Conservation (phyloP, 164 flowering plant species). For the Berberis vulgaris region DNA sequence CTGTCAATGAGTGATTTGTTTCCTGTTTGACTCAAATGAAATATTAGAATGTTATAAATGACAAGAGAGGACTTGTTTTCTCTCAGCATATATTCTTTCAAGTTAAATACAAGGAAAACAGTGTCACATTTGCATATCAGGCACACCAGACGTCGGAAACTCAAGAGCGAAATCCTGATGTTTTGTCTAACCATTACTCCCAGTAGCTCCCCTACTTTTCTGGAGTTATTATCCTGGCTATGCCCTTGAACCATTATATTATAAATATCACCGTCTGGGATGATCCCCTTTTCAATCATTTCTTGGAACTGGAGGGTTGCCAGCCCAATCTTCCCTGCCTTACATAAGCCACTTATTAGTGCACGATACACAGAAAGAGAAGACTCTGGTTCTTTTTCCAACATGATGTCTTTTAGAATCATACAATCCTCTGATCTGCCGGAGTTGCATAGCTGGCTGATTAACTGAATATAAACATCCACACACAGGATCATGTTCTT, state of each 20-base stretch:
- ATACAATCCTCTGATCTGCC: constrained; percentile 26
- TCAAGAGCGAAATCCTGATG: constrained; percentile 35
- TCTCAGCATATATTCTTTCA: constrained; percentile 43
- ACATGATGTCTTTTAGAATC: constrained; percentile 31
- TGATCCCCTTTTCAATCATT: constrained; percentile 30
- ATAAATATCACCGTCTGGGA: constrained; percentile 28
- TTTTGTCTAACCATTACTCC: constrained; percentile 43
- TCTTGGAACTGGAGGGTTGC: constrained; percentile 30
- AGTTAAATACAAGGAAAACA: constrained; percentile 26
- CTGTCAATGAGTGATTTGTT: constrained; percentile 18
- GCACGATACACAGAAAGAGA: constrained; percentile 22
- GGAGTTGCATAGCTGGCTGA: constrained; percentile 39
- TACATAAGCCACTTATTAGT: constrained; percentile 39
- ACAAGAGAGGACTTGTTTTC: constrained; percentile 18
- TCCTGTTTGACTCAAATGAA: constrained; percentile 32
- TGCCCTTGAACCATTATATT: constrained; percentile 36
- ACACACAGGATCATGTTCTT: constrained; percentile 24
- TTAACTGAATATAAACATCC: constrained; percentile 29
- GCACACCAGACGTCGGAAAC: constrained; percentile 39
- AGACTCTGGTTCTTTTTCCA: constrained; percentile 18
- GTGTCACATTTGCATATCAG: constrained; percentile 37
- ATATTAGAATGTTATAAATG: constrained; percentile 54
- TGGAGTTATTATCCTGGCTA: constrained; percentile 31
- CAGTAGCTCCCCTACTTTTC: constrained; percentile 35
- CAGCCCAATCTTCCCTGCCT: constrained; percentile 27